phyloP scores from a whole-genome alignment of 495 filamentous ascomycete species.

The Amphirosellinia nigrospora region DNA sequence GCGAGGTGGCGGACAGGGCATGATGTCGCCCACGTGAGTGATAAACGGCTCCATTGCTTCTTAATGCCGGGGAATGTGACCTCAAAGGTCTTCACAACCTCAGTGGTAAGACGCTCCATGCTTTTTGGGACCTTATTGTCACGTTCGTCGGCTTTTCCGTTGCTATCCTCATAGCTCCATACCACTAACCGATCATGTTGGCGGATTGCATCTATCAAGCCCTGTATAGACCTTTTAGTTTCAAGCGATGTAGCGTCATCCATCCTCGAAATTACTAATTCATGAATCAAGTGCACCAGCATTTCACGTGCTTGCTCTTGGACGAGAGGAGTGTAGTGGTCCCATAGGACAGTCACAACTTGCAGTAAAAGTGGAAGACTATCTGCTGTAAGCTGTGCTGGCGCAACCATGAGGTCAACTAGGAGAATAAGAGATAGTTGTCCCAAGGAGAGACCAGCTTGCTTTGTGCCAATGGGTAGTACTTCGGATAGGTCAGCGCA shows the following conservation, averaged over 20 bases:
- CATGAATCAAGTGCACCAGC: constrained; percentile 97
- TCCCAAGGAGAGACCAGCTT: constrained; percentile 87
- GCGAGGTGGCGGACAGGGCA: constrained; percentile 96
- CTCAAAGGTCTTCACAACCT: constrained; percentile 84
- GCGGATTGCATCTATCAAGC: constrained; percentile 89
- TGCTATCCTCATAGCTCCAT: constrained; percentile 94
- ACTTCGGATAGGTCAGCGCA: constrained; percentile 82
- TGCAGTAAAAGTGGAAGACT: constrained; percentile 86
- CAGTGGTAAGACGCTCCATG: constrained; percentile 81
- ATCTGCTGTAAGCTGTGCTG: constrained; percentile 75
- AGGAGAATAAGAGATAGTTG: constrained; percentile 92
- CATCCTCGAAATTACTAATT: constrained; percentile 89
- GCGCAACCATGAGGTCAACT: constrained; percentile 94
- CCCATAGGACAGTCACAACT: constrained; percentile 92
- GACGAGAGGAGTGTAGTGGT: constrained; percentile 92
- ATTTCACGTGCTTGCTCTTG: constrained; percentile 97
- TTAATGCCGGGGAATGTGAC: constrained; percentile 85
- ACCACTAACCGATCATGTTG: constrained; percentile 83
- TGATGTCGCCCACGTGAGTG: constrained; percentile 92
- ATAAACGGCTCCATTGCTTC: constrained; percentile 86
- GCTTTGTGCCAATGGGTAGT: constrained; percentile 87
- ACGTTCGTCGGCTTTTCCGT: constrained; percentile 72
- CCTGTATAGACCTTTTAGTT: constrained; percentile 78
- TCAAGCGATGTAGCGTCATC: constrained; percentile 71
- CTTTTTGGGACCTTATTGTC: constrained; percentile 81